Base-by-base conservation (phyloP, 2,329 filamentous ascomycete genomes). In the Fusarium brevicatenulatum region DNA sequence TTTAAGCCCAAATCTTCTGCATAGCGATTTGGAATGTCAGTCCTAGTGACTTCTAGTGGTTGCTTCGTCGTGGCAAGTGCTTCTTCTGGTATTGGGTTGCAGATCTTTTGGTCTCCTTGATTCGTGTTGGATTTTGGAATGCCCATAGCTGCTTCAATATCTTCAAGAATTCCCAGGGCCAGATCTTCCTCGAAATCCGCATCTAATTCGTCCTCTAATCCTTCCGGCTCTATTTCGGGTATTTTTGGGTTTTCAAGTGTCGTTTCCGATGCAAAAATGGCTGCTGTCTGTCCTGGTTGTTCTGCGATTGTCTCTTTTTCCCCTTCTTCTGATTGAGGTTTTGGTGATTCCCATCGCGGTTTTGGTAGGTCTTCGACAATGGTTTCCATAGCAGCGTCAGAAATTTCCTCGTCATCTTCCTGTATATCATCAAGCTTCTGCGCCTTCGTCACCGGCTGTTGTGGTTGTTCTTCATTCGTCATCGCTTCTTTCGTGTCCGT, bases 151-250 rank as follows among this genome's bases (percentile, higher is more conserved):
- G 68, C 74, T 49, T 78, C 74, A 5, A 78, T 63, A 15, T 74
- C 70, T 30, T 76, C 49, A 4, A 78, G 58, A 34, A 80, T 60
- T 23, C 78, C 77, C 25, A 78, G 39, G 11, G 76, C 77, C 28
- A 79, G 34, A 16, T 78, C 74, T n/a, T 77, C 76, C 25, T 78
- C 76, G 18, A 78, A 75, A 16, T 74, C 70, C 9, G 66, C 60
- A 19, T 78, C 79, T n/a, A 75, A 61, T 18, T 78, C 79, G 4
- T 78, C 75, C 4, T 78, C 76, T 8, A 76, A 69, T 53, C 71
- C 39, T 25, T 77, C 73, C n/a, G 62, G 37, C 49, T 54, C 60
- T 37, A 53, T 46, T n/a, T 57, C 47, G 13, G 42, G 54, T 28
- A 18, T 47, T 34, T n/a, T 19, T 11, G 39, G 50, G 19, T 62